These are phyloP conservation scores for Waitea zeae DNA, from an alignment of 1,284 basidiomycete species.

Conservation along the genomic window DNA sequence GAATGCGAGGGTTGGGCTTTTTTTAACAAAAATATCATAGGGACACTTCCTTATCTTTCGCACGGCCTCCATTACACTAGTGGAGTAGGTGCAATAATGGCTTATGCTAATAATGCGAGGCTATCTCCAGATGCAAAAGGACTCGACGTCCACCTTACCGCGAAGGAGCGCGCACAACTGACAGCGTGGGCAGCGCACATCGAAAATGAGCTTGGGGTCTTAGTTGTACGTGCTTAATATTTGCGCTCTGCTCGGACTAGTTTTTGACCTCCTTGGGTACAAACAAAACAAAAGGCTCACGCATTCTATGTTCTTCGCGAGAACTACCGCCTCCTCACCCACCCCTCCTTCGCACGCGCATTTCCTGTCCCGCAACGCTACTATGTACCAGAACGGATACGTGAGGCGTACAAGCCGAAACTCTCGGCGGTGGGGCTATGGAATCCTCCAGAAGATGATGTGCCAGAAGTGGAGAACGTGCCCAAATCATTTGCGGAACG, in stretches of 20 bases:
- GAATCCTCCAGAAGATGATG: slow-evolving; percentile 23
- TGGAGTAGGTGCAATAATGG: neutral
- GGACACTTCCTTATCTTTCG: neutral
- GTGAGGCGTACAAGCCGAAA: slow-evolving; percentile 33
- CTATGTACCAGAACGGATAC: slow-evolving; percentile 48
- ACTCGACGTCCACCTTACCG: neutral
- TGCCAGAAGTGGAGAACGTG: slow-evolving; percentile 26
- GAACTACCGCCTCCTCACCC: slow-evolving; percentile 44
- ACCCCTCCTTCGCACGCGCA: slow-evolving; percentile 31
- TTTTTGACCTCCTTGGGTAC: too few species aligned
- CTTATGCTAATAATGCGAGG: neutral
- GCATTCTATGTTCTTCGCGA: slow-evolving; percentile 38
- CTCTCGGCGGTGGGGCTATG: slow-evolving; percentile 49
- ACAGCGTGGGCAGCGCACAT: slow-evolving; percentile 47
- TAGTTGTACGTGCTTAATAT: slow-evolving; percentile 37
- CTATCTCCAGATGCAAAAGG: neutral
- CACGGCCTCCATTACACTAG: neutral
- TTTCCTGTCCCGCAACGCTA: slow-evolving; percentile 54
- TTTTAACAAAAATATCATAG: neutral
- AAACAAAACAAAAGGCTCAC: slow-evolving; percentile 31
- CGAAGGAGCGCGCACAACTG: slow-evolving; percentile 20
- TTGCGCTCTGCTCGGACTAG: slow-evolving; percentile 2
- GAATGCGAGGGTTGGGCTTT: too few species aligned
- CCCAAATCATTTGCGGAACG: slow-evolving; percentile 17
- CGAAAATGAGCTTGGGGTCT: slow-evolving; percentile 46